Evolutionary conservation across 106 monocot species (phyloP).

Genomic region (Acorus calamus): DNA sequence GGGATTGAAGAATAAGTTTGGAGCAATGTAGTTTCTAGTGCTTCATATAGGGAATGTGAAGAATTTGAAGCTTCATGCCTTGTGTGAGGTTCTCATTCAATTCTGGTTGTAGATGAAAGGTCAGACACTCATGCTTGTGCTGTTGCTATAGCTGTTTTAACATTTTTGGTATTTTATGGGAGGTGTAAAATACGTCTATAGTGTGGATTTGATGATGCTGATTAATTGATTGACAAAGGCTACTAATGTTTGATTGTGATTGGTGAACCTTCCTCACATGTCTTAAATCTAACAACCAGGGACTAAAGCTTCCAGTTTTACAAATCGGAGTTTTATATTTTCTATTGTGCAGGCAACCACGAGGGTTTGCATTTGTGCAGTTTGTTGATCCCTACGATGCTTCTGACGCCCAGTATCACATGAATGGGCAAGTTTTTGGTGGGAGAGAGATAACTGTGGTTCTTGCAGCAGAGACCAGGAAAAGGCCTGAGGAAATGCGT

Average conservation of each 20-base stretch:
- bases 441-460: slow-evolving; percentile 65
- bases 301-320: not conserved
- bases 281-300: not conserved
- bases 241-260: slow-evolving; percentile 1
- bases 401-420: slow-evolving; percentile 80
- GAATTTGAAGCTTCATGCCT: slow-evolving; percentile 38
- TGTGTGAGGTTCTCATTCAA: slow-evolving; percentile 30
- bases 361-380: slow-evolving; percentile 91
- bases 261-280: slow-evolving; percentile 1
- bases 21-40: slow-evolving; percentile 40
- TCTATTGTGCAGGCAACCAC: slow-evolving; percentile 51
- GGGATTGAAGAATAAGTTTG: slow-evolving; percentile 16
- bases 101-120: slow-evolving; percentile 40
- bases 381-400: slow-evolving; percentile 83
- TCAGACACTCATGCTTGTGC: slow-evolving; percentile 19
- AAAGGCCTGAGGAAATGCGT: slow-evolving; percentile 74
- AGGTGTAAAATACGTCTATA: no score
- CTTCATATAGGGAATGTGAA: slow-evolving; percentile 33
- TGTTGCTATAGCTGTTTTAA: slow-evolving; percentile 22
- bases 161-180: not conserved
- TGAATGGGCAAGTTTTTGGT: slow-evolving; percentile 66
- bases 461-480: slow-evolving; percentile 55
- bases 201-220: slow-evolving; percentile 6
- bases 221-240: no score
- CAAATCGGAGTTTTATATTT: not conserved